Base-by-base conservation (phyloP, 2,329 filamentous ascomycete genomes). In the Penicillium sp. region DNA sequence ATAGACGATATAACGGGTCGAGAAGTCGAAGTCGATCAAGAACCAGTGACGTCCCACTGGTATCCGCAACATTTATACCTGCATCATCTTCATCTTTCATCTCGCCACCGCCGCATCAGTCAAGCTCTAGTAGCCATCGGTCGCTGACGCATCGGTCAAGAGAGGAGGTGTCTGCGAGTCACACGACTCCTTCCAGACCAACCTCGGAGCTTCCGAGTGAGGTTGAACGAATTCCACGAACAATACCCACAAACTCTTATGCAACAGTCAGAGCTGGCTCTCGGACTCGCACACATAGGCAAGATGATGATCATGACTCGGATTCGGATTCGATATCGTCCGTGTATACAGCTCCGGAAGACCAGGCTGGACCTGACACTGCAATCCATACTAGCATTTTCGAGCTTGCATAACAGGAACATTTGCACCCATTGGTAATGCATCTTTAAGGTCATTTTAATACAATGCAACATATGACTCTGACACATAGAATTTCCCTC, bases 261-360 rank as follows among this genome's bases (percentile, higher is more conserved):
- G 6, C 37, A 22, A 24, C 24, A 19, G 14, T 9, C 22, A 35
- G 16, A 18, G 14, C 36, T 37, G 41, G 16, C 41, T 49, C 52
- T 43, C 22, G 31, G 36, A 2, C 35, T 33, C 24, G 22, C 11
- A n/a, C 31, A 2, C 14, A 35, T 6, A 24, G 1, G 6, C 36
- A 40, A 50, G 27, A 55, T 7, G 50, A 55, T 56, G 55, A 50
- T 35, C 31, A 50, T 33, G 24, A 10, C 14, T 67, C 66, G 5
- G 69, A 70, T 44, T 50, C 60, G 13, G 65, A 63, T 7, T 70
- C 68, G 6, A 59, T 65, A 35, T 62, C 61, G 40, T 70, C 68
- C 22, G 63, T 69, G 19, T 71, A 67, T 49, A 72, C 70, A 43
- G 70, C 69, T 2, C 58, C 59, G 9, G 69, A 71, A 39, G 59